phyloP scores from a whole-genome alignment of 148 eudicot species.

The Selenicereus undatus region DNA sequence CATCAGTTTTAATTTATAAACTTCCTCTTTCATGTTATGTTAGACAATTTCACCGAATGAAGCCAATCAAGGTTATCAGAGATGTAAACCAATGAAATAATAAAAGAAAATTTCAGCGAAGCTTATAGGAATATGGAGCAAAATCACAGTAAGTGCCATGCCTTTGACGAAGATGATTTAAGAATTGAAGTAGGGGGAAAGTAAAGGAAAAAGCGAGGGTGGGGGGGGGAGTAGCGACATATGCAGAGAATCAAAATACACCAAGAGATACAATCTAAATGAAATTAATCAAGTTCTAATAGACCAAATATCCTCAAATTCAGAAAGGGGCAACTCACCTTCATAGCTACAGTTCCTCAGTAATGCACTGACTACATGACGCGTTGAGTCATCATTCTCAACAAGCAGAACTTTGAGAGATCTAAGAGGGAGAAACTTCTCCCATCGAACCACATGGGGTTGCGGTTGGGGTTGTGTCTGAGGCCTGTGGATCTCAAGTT shows the following conservation, averaged over 20 bases:
- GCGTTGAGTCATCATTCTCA: conserved; percentile 76
- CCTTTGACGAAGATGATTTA: background rate
- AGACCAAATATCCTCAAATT: background rate
- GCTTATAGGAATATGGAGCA: background rate
- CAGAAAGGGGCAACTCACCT: conserved; percentile 36
- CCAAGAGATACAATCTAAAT: background rate
- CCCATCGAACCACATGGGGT: conserved; percentile 50
- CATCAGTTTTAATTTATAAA: background rate
- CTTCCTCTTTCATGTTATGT: background rate
- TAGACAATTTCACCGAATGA: background rate
- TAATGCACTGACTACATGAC: conserved; percentile 76
- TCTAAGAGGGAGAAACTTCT: conserved; percentile 64
- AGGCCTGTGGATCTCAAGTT: conserved; percentile 27
- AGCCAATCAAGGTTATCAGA: background rate
- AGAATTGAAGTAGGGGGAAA: background rate
- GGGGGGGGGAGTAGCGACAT: background rate
- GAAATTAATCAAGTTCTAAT: conserved; percentile 9
- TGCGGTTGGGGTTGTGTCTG: conserved; percentile 40
- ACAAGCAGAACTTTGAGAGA: conserved; percentile 68
- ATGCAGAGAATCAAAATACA: background rate
- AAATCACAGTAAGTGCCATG: background rate
- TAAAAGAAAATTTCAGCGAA: background rate
- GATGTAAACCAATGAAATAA: background rate
- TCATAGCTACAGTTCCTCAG: conserved; percentile 82
- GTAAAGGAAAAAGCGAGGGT: too few relatives aligned